Evolutionary conservation across 805 yeast genomes (phyloP).

Genomic region (Ogataea zsoltii): DNA sequence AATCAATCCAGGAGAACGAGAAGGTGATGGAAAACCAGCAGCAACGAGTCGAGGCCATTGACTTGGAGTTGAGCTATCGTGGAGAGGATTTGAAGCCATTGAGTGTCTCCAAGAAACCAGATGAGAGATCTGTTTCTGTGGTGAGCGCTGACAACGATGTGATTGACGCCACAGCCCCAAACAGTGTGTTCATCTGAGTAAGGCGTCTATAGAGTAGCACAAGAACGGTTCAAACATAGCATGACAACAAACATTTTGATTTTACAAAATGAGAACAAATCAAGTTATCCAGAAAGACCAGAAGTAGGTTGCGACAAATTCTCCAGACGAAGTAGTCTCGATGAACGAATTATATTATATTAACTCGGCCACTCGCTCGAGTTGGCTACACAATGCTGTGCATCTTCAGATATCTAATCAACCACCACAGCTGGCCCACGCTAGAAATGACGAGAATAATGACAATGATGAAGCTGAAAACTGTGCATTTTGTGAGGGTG

Average conservation of each 20-base stretch:
- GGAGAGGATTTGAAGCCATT: constrained; percentile 22
- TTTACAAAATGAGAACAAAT: too few relatives aligned
- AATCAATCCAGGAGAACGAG: constrained; percentile 58
- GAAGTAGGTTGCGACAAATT: too few relatives aligned
- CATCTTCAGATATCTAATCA: constrained; percentile 23
- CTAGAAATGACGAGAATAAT: constrained; percentile 19
- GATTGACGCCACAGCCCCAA: constrained; percentile 38
- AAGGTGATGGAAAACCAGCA: constrained; percentile 53
- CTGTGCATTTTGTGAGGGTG: constrained; percentile 21
- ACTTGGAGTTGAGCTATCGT: constrained; percentile 49
- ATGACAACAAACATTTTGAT: too few relatives aligned
- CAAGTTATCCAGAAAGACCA: too few relatives aligned
- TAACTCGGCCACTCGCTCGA: too few relatives aligned
- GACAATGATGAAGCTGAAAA: constrained; percentile 15
- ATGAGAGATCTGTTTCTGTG: neutral
- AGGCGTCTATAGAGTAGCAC: too few relatives aligned
- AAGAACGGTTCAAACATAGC: too few relatives aligned
- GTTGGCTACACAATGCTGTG: constrained; percentile 7
- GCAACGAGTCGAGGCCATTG: constrained; percentile 45
- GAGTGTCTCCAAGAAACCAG: neutral
- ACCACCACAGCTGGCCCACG: constrained; percentile 25
- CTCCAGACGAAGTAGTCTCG: too few relatives aligned
- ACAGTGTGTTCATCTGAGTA: constrained; percentile 27
- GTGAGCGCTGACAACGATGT: constrained; percentile 40
- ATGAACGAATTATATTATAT: too few relatives aligned